A percentile compares a stretch with the other conserved stretches of the same genome.
Evolutionary conservation across 108 stramenopile genomes (phyloP).

Genomic region (Cyclotella cryptica): DNA sequence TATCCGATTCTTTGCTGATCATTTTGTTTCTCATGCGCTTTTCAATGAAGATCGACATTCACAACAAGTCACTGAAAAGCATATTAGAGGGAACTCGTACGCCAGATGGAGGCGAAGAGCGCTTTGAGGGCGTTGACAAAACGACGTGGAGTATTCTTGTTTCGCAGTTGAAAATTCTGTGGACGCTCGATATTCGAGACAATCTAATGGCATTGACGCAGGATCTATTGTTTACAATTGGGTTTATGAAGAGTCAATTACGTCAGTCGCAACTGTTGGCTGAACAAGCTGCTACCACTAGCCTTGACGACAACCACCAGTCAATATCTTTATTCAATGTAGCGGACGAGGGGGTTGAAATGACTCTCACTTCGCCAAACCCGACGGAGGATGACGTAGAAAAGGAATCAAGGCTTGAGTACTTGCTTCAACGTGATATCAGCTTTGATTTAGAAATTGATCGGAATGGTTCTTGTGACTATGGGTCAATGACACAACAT

Average conservation of each 20-base stretch:
- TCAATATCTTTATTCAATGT: conserved; percentile 2
- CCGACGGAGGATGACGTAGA: not conserved
- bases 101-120: conserved; percentile 11
- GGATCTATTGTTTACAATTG: conserved; percentile 54
- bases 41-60: conserved; percentile 39
- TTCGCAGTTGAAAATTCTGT: conserved; percentile 49
- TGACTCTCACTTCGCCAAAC: conserved; percentile 4
- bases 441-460: conserved; percentile 21
- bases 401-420: conserved; percentile 28
- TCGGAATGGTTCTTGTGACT: not conserved
- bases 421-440: conserved; percentile 34
- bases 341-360: conserved; percentile 19
- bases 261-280: conserved; percentile 45
- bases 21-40: too few species aligned
- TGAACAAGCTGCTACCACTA: conserved; percentile 7
- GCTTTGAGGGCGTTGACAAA: conserved; percentile 37
- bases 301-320: not conserved
- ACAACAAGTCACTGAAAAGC: conserved; percentile 47
- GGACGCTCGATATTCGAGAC: conserved; percentile 64
- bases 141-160: conserved; percentile 63
- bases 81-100: conserved; percentile 37
- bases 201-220: conserved; percentile 48
- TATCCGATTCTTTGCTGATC: too few species aligned
- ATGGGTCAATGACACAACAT: not conserved
- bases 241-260: conserved; percentile 55